Percentiles rank a stretch among this genome's conserved stretches.
phyloP scores from a whole-genome alignment of 164 flowering plant species.

The Magnolia sinica region DNA sequence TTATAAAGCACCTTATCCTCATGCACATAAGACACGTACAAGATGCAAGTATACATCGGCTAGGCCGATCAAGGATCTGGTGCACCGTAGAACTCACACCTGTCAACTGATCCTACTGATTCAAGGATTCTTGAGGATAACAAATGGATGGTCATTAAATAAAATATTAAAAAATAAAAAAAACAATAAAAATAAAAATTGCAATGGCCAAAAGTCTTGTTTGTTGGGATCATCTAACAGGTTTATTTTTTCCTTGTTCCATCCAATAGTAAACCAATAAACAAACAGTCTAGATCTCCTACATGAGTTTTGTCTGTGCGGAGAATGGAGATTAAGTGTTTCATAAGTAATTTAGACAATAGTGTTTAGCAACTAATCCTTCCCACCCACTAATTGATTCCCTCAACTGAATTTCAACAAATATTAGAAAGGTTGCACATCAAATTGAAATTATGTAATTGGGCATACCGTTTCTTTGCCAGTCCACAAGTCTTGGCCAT shows the following conservation, averaged over 20 bases:
- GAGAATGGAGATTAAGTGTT: not conserved
- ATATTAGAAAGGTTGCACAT: not conserved
- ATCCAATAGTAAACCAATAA: not conserved
- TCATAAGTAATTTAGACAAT: not conserved
- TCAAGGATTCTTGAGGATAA: too few species aligned
- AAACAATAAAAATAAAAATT: too few species aligned
- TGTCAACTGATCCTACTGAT: too few species aligned
- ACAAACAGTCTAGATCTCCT: not conserved
- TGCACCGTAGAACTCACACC: too few species aligned
- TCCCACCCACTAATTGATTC: not conserved
- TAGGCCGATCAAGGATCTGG: too few species aligned
- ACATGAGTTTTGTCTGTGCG: not conserved
- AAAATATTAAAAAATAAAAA: too few species aligned
- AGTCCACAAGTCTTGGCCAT: slow-evolving; percentile 67
- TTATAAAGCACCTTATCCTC: too few species aligned
- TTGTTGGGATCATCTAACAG: not conserved
- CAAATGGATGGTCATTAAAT: too few species aligned
- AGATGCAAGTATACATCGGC: too few species aligned
- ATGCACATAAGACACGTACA: too few species aligned
- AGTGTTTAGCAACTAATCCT: not conserved
- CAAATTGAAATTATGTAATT: slow-evolving; percentile 4
- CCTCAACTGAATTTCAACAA: not conserved
- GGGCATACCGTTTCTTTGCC: slow-evolving; percentile 76
- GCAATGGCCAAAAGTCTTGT: too few species aligned
- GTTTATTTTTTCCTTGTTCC: not conserved